Conservation (phyloP, 2,329 filamentous ascomycete genomes). For the Verticillium klebahnii region DNA sequence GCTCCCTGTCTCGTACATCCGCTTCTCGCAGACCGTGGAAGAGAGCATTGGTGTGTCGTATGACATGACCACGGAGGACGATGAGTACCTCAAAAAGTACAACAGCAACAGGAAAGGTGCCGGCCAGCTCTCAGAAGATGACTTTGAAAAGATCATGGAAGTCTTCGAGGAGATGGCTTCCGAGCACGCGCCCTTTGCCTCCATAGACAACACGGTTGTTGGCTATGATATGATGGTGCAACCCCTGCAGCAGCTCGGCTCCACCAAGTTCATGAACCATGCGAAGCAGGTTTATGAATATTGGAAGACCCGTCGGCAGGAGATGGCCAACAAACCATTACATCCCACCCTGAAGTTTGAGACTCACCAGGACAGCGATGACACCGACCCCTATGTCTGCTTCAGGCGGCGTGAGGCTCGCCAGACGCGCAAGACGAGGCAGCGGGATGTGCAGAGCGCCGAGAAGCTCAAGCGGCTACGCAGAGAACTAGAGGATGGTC, state of each 20-base stretch:
- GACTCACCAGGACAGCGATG: constrained; percentile 88
- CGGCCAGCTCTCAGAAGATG: constrained; percentile 74
- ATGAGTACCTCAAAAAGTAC: constrained; percentile 75
- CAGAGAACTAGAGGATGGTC: constrained; percentile 84
- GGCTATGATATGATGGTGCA: constrained; percentile 72
- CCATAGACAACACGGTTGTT: constrained; percentile 83
- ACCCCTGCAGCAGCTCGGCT: constrained; percentile 50
- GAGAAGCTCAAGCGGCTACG: constrained; percentile 92
- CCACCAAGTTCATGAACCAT: constrained; percentile 46
- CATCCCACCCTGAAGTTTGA: constrained; percentile 87
- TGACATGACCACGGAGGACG: constrained; percentile 91
- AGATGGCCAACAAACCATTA: constrained; percentile 64
- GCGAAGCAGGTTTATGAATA: constrained; percentile 83
- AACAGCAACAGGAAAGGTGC: constrained; percentile 68
- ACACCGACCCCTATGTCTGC: constrained; percentile 95
- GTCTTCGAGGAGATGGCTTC: constrained; percentile 87
- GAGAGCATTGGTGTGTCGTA: constrained; percentile 88
- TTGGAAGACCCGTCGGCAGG: constrained; percentile 72
- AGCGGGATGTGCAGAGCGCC: constrained; percentile 86
- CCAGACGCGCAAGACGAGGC: constrained; percentile 90
- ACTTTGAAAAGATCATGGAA: constrained; percentile 92
- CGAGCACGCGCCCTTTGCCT: constrained; percentile 80
- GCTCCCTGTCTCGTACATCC: constrained; percentile 89
- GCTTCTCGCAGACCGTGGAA: constrained; percentile 96
- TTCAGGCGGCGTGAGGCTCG: constrained; percentile 93